Conservation (phyloP, 2,329 filamentous ascomycete genomes). For the Calonectria pseudoturangicola region DNA sequence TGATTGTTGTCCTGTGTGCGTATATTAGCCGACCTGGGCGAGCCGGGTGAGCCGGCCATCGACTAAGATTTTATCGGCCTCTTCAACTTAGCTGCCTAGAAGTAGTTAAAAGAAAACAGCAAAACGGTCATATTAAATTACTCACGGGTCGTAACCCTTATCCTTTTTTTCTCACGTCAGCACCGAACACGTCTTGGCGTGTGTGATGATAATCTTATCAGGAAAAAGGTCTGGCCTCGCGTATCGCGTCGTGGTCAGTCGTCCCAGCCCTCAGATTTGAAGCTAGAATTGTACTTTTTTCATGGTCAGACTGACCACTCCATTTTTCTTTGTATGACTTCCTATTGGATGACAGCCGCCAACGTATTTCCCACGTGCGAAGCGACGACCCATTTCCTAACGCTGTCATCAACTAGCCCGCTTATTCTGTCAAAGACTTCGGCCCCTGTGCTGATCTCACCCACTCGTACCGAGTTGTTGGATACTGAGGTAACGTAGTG, state of each 20-base stretch:
- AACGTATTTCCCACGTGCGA: not conserved
- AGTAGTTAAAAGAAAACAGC: not conserved
- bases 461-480: not conserved
- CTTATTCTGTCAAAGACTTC: not conserved
- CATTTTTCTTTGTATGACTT: not conserved
- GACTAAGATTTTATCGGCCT: not conserved
- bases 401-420: not conserved
- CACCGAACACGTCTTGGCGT: not conserved
- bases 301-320: conserved; percentile 7
- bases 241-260: not conserved
- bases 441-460: not conserved
- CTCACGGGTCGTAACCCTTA: not conserved
- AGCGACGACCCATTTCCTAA: not conserved
- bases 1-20: no score
- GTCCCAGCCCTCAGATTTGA: not conserved
- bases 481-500: not conserved
- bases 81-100: not conserved
- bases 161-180: not conserved
- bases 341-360: not conserved
- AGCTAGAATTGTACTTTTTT: not conserved
- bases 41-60: not conserved
- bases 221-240: not conserved
- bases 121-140: not conserved
- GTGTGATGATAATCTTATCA: not conserved
- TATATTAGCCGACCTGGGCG: not conserved